A percentile compares a stretch with the other conserved stretches of the same genome.
These are phyloP conservation scores for Cordyceps fumosorosea DNA, from an alignment of 2,329 filamentous ascomycete species.

Conservation along the genomic window DNA sequence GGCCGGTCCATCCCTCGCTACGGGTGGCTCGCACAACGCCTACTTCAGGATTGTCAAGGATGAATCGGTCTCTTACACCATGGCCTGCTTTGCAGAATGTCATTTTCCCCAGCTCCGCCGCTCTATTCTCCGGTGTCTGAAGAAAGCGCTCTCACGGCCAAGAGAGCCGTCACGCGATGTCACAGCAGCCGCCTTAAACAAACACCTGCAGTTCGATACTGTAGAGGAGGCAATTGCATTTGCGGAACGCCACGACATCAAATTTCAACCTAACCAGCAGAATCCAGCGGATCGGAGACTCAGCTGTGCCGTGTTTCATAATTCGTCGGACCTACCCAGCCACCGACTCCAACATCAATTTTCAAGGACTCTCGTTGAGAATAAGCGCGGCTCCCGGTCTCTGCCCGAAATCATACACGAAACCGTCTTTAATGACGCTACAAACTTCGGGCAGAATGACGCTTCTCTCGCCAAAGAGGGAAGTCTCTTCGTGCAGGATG, in stretches of 20 bases:
- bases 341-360: conserved; percentile 49
- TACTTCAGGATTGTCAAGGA: conserved; percentile 57
- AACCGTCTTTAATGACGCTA: conserved; percentile 39
- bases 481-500: conserved; percentile 24
- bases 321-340: conserved; percentile 37
- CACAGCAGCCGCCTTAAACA: conserved; percentile 49
- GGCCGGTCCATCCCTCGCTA: conserved; percentile 41
- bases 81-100: conserved; percentile 64
- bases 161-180: conserved; percentile 54
- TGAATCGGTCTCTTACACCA: conserved; percentile 55
- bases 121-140: conserved; percentile 48
- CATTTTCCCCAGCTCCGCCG: conserved; percentile 57
- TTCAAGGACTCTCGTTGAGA: conserved; percentile 51
- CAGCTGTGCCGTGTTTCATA: conserved; percentile 39
- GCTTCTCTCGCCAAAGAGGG: conserved; percentile 18
- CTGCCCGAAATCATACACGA: conserved; percentile 50
- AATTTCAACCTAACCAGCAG: conserved; percentile 37
- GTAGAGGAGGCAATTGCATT: conserved; percentile 60
- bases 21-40: conserved; percentile 42
- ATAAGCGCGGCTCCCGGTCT: conserved; percentile 46
- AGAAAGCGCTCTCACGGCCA: conserved; percentile 48
- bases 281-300: conserved; percentile 29
- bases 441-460: background rate
- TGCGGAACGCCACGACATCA: conserved; percentile 50
- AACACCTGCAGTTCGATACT: conserved; percentile 59